Conservation (phyloP, 768 basidiomycete genomes). For the Udeniomyces megalosporus region DNA sequence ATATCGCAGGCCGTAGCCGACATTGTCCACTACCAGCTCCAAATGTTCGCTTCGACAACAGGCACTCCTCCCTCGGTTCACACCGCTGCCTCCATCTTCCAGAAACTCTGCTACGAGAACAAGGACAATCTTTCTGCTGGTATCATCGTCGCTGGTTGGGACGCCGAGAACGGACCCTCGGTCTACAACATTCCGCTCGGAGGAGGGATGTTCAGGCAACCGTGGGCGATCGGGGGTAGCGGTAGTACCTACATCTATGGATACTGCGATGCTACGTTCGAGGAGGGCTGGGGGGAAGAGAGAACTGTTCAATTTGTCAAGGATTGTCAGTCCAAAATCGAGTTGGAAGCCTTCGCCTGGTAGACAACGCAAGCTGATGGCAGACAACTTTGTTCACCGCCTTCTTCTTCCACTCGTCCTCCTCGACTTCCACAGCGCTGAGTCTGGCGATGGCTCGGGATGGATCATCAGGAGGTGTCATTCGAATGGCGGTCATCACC, state of each 20-base stretch:
- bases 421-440: constrained; percentile 43
- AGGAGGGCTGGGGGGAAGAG: constrained; percentile 76
- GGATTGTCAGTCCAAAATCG: constrained; percentile 54
- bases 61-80: constrained; percentile 61
- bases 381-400: neutral
- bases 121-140: constrained; percentile 79
- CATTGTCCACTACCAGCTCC: constrained; percentile 49
- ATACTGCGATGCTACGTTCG: constrained; percentile 95
- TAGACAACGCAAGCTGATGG: neutral
- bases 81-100: constrained; percentile 65
- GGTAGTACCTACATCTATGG: constrained; percentile 98
- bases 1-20: constrained; percentile 78
- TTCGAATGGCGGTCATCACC: constrained; percentile 93
- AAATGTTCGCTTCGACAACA: constrained; percentile 31
- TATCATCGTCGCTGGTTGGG: constrained; percentile 98
- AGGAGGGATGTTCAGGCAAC: constrained; percentile 89
- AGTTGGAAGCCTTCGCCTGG: no score
- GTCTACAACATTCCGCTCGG: constrained; percentile 96
- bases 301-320: constrained; percentile 87
- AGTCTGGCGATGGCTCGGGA: constrained; percentile 93
- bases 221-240: constrained; percentile 97
- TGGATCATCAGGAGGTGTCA: constrained; percentile 91
- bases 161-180: constrained; percentile 70
- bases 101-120: constrained; percentile 79
- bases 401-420: neutral